Base-by-base conservation (phyloP, 169 alveolate genomes). In the Toxoplasma gondii region DNA sequence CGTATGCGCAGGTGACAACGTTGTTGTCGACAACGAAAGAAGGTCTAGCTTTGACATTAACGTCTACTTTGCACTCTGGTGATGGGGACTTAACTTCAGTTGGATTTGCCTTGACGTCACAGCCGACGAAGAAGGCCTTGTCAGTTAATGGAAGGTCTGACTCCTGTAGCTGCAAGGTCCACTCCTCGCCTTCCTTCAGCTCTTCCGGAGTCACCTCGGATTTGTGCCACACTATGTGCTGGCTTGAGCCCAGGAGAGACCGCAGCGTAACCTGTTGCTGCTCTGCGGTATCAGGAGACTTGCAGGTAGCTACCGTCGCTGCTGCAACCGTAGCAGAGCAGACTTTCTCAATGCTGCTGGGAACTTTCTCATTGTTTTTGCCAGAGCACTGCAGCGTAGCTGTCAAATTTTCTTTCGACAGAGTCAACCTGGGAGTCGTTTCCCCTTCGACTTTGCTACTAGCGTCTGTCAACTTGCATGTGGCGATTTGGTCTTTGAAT, bases 31-130 rank as follows among this genome's bases (percentile, higher is more conserved):
- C n/a, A 38, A n/a, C 86, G 10, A 45, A n/a, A 7, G 86, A 78
- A 78, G 86, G 27, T 78, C 86, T 78, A 41, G 86, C 86, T n/a
- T 78, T n/a, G 86, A 78, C 86, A n/a, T 17, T 78, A 41, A 78
- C 86, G n/a, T 78, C n/a, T 7, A 78, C 49, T 29, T n/a, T 17
- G 43, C 86, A 78, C 45, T 29, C 86, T 10, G 86, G 12, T 19
- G 34, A 16, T 64, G 34, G 34, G 7, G 29, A 64, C 74, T 1
- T 4, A 4, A 31, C 7, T 12, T 1, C 34, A 16, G 7, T 64
- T 36, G 45, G 43, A 29, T 69, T 12, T 5, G 4, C 19, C 34
- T 69, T 34, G 4, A 9, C n/a, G 39, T 78, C 29, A n/a, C 86
- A 78, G 0, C 86, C 86, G 9, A 78, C 86, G 43, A 78, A 78